phyloP scores from a whole-genome alignment of 148 eudicot genomes.

The Heliosperma pusillum region DNA sequence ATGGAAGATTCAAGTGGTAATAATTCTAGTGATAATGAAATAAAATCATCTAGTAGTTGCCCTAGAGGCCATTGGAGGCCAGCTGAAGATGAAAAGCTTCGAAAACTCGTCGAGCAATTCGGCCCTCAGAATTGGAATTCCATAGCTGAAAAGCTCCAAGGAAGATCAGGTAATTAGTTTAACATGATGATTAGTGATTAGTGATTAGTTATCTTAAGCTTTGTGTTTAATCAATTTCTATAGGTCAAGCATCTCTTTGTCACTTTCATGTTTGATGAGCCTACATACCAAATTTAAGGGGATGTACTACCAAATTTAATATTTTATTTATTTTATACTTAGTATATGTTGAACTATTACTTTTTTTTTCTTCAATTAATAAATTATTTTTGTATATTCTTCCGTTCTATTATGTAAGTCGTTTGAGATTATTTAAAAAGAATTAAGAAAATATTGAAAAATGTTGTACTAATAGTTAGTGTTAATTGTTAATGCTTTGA shows the following conservation, averaged over 20 bases:
- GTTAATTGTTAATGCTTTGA: no score
- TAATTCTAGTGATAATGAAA: conserved; percentile 41
- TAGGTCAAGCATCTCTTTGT: not conserved
- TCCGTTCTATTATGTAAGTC: no score
- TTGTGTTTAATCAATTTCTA: not conserved
- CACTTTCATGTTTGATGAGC: conserved; percentile 17
- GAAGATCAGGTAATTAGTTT: conserved; percentile 67
- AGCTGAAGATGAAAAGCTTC: conserved; percentile 84
- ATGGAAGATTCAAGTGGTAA: conserved; percentile 55
- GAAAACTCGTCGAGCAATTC: conserved; percentile 67
- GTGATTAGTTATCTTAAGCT: not conserved
- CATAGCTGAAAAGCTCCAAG: conserved; percentile 90
- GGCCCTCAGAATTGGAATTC: conserved; percentile 98
- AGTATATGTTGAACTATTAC: not conserved
- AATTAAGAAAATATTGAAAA: no score
- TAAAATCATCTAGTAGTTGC: conserved; percentile 41
- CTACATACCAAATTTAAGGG: not conserved
- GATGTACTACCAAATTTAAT: conserved; percentile 19
- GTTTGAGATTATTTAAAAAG: no score
- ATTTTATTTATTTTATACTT: not conserved
- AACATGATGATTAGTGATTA: not conserved
- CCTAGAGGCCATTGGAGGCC: conserved; percentile 98
- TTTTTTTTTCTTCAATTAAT: not conserved
- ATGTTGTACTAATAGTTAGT: no score
- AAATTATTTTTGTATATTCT: not conserved